Base-by-base conservation (phyloP, 176 grass and related monocot species). In the Elymus sibiricus region DNA sequence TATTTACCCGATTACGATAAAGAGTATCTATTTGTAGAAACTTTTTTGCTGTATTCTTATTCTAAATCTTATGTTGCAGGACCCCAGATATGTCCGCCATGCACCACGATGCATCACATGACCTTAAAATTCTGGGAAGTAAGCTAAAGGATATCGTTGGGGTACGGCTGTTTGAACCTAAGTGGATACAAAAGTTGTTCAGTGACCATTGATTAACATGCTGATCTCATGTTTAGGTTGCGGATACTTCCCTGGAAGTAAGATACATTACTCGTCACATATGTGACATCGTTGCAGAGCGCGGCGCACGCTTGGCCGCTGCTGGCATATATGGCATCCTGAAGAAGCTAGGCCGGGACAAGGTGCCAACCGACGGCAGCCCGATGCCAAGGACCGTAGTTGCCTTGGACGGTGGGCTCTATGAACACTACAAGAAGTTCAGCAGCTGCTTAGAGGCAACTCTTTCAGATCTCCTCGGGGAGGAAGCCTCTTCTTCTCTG, bases 31-130 rank as follows among this genome's bases (percentile, higher is more conserved):
- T 79, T n/a, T 32, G 8, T 79, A 4, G 8, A 63, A 19, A 46
- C 13, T 60, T 19, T 22, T 31, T 0, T 61, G 4, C 1, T 80
- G 26, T 74, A 21, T 84, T 78, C 55, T 91, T 79, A 79, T 7
- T 84, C 11, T 67, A 35, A 60, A 60, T 85, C 37, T 83, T 59
- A 79, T 64, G 42, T 85, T 84, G 58, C 91, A 98, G 96, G 86
- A 98, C 92, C 6, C 96, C 93, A 13, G 78, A 91, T 82, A 92
- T 98, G 96, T 94, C 93, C 49, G 91, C 93, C 47, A 98, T 98
- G 93, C 96, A 98, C 85, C 96, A 95, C 46, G 93, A 98, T 70
- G 76, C 93, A 28, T 94, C 96, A 29, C 88, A 94, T 31, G 93
- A 95, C 85, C 96, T 98, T 63, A 92, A 69, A 82, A 66, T 89